These are phyloP conservation scores for Calocera viscosa DNA, from an alignment of 768 basidiomycete genomes.

Conservation along the genomic window DNA sequence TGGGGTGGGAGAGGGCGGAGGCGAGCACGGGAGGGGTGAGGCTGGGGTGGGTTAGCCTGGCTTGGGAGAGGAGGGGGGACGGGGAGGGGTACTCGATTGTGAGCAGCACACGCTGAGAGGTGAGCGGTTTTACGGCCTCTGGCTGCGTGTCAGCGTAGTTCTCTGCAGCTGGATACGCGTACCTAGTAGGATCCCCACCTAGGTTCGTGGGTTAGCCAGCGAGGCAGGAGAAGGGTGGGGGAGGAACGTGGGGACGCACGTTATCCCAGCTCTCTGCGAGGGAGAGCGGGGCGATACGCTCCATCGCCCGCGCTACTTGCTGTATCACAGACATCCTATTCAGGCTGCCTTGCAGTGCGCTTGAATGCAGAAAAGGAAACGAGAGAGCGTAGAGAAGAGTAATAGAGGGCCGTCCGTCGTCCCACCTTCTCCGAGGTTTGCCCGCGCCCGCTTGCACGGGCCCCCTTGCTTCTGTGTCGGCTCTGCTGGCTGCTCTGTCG, in stretches of 20 bases:
- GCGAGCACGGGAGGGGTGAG: conserved; percentile 56
- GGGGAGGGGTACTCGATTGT: conserved; percentile 31
- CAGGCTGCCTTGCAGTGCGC: not conserved
- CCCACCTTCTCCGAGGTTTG: too few relatives aligned
- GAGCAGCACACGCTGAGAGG: conserved; percentile 29
- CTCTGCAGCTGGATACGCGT: conserved; percentile 17
- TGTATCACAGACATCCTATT: conserved; percentile 31
- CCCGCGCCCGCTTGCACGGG: too few relatives aligned
- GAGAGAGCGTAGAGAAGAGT: too few relatives aligned
- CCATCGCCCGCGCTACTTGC: conserved; percentile 55
- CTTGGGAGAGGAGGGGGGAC: not conserved
- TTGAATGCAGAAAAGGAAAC: too few relatives aligned
- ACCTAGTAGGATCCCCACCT: conserved; percentile 68
- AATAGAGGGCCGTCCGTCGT: too few relatives aligned
- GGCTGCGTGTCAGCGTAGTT: conserved; percentile 18
- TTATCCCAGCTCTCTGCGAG: conserved; percentile 93
- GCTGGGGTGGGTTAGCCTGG: conserved; percentile 32
- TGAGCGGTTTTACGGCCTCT: conserved; percentile 25
- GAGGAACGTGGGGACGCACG: conserved; percentile 37
- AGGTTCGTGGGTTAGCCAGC: conserved; percentile 5
- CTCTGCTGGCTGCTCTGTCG: too few relatives aligned
- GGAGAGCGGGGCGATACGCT: conserved; percentile 70
- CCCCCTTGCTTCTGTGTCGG: not conserved
- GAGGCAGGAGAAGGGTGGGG: conserved; percentile 11
- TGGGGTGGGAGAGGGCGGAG: conserved; percentile 49